Percentiles rank a stretch among this genome's conserved stretches.
Conservation (phyloP, 2,329 filamentous ascomycete genomes). For the Exophiala oligosperma region DNA sequence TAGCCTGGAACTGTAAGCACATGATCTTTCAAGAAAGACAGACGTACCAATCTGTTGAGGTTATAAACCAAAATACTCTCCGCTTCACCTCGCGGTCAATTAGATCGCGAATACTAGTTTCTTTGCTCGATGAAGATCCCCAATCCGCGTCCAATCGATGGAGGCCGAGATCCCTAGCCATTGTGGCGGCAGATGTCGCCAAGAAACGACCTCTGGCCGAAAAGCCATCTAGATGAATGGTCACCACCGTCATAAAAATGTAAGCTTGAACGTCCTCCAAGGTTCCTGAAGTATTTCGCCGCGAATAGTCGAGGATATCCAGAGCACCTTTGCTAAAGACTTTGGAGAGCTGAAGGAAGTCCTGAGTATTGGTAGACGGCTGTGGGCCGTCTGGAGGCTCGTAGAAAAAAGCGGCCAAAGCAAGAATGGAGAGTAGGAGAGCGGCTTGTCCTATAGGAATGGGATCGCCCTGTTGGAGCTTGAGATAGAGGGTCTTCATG, state of each 20-base stretch:
- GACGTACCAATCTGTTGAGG: constrained; percentile 42
- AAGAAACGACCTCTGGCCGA: constrained; percentile 7
- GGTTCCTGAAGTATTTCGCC: constrained; percentile 5
- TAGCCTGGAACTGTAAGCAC: constrained; percentile 31
- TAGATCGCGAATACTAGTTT: constrained; percentile 20
- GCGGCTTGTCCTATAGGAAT: constrained; percentile 29
- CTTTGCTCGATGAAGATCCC: constrained; percentile 16
- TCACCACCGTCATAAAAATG: constrained; percentile 12
- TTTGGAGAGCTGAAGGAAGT: neutral
- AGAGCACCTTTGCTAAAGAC: constrained; percentile 11
- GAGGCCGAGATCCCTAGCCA: constrained; percentile 36
- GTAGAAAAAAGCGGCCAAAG: constrained; percentile 31
- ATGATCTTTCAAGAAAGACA: neutral
- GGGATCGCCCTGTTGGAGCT: constrained; percentile 23
- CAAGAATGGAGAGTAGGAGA: constrained; percentile 31
- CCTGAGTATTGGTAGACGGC: constrained; percentile 11
- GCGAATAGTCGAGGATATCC: constrained; percentile 14
- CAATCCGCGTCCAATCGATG: constrained; percentile 35
- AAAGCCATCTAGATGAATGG: constrained; percentile 16
- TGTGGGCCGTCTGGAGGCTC: constrained; percentile 20
- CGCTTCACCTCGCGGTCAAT: constrained; percentile 39
- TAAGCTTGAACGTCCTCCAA: constrained; percentile 11
- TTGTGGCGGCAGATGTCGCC: neutral
- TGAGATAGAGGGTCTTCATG: constrained; percentile 29
- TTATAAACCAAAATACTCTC: constrained; percentile 45